Percentiles rank a stretch among this genome's conserved stretches.
These are phyloP conservation scores for Penicillium verhagenii DNA, from an alignment of 495 filamentous ascomycete species.

Conservation along the genomic window DNA sequence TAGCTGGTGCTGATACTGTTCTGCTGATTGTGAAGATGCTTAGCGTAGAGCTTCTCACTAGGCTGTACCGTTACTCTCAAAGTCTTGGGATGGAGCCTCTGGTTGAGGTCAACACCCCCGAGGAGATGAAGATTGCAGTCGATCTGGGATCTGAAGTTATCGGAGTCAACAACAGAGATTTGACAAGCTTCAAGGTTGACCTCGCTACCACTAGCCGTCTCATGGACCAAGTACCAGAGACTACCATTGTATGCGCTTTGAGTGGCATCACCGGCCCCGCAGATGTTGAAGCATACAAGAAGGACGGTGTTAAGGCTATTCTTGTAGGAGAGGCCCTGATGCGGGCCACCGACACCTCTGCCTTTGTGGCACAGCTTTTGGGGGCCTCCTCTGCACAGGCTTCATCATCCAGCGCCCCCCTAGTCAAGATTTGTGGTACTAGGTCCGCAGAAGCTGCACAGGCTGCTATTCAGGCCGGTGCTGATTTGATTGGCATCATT, in stretches of 20 bases:
- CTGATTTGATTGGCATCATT: conserved; percentile 92
- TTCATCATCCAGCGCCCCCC: conserved; percentile 35
- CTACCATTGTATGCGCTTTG: conserved; percentile 89
- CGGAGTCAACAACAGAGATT: conserved; percentile 95
- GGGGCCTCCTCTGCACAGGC: conserved; percentile 46
- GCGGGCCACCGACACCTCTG: conserved; percentile 74
- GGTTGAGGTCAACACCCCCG: conserved; percentile 91
- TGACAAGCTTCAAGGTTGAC: conserved; percentile 95
- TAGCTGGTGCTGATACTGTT: conserved; percentile 94
- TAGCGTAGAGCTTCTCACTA: conserved; percentile 65
- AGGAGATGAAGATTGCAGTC: conserved; percentile 88
- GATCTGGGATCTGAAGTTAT: conserved; percentile 90
- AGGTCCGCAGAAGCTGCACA: conserved; percentile 76
- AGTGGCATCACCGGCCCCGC: conserved; percentile 91
- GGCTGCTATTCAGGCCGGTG: conserved; percentile 80
- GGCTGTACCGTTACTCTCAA: conserved; percentile 82
- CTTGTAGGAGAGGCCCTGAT: conserved; percentile 96
- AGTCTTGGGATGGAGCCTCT: conserved; percentile 96
- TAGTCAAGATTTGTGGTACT: conserved; percentile 98
- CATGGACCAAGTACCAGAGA: conserved; percentile 77
- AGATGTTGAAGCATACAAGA: conserved; percentile 84
- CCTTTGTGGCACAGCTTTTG: conserved; percentile 80
- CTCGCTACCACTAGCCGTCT: conserved; percentile 89
- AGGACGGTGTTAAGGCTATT: conserved; percentile 87
- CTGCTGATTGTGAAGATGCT: conserved; percentile 99